Conservation (phyloP, 352 stramenopile genomes). For the Phytophthora meadii region DNA sequence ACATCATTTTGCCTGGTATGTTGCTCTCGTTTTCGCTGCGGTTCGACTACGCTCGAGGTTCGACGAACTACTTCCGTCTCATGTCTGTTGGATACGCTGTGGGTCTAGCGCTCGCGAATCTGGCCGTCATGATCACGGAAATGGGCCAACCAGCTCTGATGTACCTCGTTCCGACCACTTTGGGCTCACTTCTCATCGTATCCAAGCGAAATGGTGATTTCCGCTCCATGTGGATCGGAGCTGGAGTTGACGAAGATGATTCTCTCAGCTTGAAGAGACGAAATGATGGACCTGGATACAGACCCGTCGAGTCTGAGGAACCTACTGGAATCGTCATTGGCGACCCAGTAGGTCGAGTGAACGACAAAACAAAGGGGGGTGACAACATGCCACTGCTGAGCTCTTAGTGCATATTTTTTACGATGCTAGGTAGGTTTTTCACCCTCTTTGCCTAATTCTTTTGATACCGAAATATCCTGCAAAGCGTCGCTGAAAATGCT, state of each 20-base stretch:
- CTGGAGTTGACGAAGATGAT: slow-evolving; percentile 31
- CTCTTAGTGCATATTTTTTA: slow-evolving; percentile 13
- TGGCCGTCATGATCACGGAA: slow-evolving; percentile 92
- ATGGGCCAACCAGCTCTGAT: slow-evolving; percentile 96
- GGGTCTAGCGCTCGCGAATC: slow-evolving; percentile 93
- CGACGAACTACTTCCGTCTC: slow-evolving; percentile 86
- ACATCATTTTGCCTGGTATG: slow-evolving; percentile 96
- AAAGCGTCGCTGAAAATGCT: slow-evolving; percentile 45
- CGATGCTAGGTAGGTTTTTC: background rate
- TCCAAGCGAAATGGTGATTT: slow-evolving; percentile 83
- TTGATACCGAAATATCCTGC: background rate
- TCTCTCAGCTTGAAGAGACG: slow-evolving; percentile 18
- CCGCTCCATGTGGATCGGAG: slow-evolving; percentile 59
- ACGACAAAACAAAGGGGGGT: slow-evolving; percentile 27
- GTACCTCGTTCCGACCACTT: slow-evolving; percentile 95
- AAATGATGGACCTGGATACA: slow-evolving; percentile 31
- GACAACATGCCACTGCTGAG: slow-evolving; percentile 46
- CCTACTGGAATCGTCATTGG: slow-evolving; percentile 21
- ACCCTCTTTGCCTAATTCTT: background rate
- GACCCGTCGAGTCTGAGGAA: slow-evolving; percentile 24
- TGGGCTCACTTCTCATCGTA: slow-evolving; percentile 79
- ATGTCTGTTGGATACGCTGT: slow-evolving; percentile 93
- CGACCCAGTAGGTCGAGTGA: slow-evolving; percentile 27
- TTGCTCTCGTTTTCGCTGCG: slow-evolving; percentile 93
- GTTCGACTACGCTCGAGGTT: slow-evolving; percentile 84